phyloP scores from a whole-genome alignment of 371 early-diverging fungal genomes.

The Mucor velutinosus region DNA sequence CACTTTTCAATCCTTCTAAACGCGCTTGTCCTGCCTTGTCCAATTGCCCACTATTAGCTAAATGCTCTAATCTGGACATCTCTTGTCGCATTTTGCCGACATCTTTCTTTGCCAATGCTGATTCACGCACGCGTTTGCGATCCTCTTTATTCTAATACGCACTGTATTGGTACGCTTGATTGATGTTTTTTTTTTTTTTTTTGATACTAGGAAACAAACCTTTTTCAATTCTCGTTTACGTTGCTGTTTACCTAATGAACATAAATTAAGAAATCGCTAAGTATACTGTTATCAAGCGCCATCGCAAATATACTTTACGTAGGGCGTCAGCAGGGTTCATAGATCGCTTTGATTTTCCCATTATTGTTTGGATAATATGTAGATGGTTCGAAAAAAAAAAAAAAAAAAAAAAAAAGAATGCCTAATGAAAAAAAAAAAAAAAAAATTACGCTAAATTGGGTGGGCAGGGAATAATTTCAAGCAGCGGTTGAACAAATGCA shows the following conservation, averaged over 20 bases:
- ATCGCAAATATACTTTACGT: constrained; percentile 28
- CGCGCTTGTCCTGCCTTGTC: constrained; percentile 54
- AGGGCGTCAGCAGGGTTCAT: constrained; percentile 57
- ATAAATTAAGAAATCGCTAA: no score
- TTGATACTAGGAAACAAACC: constrained; percentile 26
- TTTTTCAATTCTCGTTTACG: constrained; percentile 69
- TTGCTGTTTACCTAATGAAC: constrained; percentile 58
- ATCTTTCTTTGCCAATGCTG: constrained; percentile 55
- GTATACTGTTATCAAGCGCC: no score
- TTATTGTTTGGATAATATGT: background rate
- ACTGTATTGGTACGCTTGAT: background rate
- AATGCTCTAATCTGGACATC: constrained; percentile 48
- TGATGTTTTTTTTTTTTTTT: background rate
- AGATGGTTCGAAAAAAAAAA: background rate
- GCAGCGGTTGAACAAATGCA: background rate
- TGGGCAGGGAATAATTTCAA: background rate
- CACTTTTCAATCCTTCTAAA: constrained; percentile 45
- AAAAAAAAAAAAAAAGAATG: background rate
- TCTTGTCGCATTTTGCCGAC: constrained; percentile 48
- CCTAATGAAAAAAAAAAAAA: background rate
- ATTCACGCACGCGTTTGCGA: constrained; percentile 54
- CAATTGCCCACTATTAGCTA: constrained; percentile 46
- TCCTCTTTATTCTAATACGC: constrained; percentile 62
- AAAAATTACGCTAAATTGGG: background rate
- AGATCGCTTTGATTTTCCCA: constrained; percentile 50